Percentiles rank a stretch among this genome's conserved stretches.
Evolutionary conservation across 179 eudicot genomes (phyloP).

Genomic region (Drosera spatulata): DNA sequence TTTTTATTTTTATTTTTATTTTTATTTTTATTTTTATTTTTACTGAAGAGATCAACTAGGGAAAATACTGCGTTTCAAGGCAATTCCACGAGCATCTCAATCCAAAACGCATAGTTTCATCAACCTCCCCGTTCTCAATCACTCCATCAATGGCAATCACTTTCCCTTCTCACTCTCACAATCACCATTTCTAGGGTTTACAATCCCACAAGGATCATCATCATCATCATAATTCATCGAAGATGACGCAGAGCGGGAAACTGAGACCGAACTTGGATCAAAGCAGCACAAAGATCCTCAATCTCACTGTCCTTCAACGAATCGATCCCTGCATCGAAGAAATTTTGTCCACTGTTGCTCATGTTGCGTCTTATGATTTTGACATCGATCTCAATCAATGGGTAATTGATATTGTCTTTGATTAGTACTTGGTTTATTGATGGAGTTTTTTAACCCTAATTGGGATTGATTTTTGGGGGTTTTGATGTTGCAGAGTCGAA

Average conservation of each 20-base stretch:
- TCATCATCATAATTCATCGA: not conserved
- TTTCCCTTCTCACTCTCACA: too few species aligned
- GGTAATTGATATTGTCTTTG: slow-evolving; percentile 22
- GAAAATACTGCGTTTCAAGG: too few species aligned
- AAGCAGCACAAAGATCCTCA: slow-evolving; percentile 66
- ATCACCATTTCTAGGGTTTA: too few species aligned
- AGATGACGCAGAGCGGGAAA: slow-evolving; percentile 66
- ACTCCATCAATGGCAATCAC: too few species aligned
- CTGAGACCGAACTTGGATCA: slow-evolving; percentile 81
- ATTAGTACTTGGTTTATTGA: not conserved
- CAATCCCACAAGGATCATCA: too few species aligned
- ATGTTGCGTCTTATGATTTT: slow-evolving; percentile 83
- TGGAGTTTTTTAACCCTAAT: too few species aligned
- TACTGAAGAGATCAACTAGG: too few species aligned
- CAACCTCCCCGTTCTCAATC: too few species aligned
- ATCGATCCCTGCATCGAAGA: slow-evolving; percentile 72
- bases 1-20: too few species aligned
- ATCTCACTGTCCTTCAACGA: slow-evolving; percentile 81
- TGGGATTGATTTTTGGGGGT: not conserved
- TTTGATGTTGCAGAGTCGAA: slow-evolving; percentile 60
- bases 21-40: too few species aligned
- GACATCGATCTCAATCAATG: slow-evolving; percentile 79
- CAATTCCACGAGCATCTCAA: too few species aligned
- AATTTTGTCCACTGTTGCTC: slow-evolving; percentile 85
- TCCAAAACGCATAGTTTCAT: too few species aligned